Evolutionary conservation across 257 asterid species (phyloP).

Genomic region (Salvia hispanica): DNA sequence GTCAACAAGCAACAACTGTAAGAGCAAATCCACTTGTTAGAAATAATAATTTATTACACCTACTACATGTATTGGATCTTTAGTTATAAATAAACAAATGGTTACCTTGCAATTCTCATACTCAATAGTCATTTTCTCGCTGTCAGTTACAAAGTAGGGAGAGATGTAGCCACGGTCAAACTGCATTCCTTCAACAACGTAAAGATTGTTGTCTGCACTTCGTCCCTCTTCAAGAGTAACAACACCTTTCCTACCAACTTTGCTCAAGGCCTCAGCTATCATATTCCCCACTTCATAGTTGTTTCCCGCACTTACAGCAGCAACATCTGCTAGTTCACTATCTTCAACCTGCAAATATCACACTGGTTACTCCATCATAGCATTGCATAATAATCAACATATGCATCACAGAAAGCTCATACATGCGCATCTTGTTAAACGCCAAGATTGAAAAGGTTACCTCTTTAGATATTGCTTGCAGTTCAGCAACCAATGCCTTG

Average conservation of each 20-base stretch:
- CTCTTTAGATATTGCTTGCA: constrained; percentile 85
- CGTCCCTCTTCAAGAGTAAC: constrained; percentile 98
- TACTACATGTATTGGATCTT: not conserved
- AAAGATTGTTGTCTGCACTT: constrained; percentile 84
- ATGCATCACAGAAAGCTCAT: not conserved
- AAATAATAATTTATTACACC: not conserved
- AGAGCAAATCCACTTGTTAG: constrained; percentile 25
- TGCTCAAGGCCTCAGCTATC: constrained; percentile 97
- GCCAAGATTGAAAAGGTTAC: constrained; percentile 35
- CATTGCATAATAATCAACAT: not conserved
- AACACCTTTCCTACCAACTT: constrained; percentile 95
- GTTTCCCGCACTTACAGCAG: constrained; percentile 99
- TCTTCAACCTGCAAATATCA: constrained; percentile 74
- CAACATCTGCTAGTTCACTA: constrained; percentile 95
- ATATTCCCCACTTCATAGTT: constrained; percentile 86
- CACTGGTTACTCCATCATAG: constrained; percentile 3
- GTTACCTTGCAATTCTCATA: constrained; percentile 95
- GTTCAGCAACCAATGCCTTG: constrained; percentile 91
- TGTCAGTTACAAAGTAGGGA: constrained; percentile 91
- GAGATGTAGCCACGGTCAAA: constrained; percentile 95
- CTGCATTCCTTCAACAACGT: constrained; percentile 98
- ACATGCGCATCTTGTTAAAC: not conserved
- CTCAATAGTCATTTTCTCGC: constrained; percentile 91
- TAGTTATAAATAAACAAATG: not conserved
- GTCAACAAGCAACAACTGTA: constrained; percentile 87